phyloP scores from a whole-genome alignment of 2,329 filamentous ascomycete genomes.

The Hymenoscyphus infarciens region DNA sequence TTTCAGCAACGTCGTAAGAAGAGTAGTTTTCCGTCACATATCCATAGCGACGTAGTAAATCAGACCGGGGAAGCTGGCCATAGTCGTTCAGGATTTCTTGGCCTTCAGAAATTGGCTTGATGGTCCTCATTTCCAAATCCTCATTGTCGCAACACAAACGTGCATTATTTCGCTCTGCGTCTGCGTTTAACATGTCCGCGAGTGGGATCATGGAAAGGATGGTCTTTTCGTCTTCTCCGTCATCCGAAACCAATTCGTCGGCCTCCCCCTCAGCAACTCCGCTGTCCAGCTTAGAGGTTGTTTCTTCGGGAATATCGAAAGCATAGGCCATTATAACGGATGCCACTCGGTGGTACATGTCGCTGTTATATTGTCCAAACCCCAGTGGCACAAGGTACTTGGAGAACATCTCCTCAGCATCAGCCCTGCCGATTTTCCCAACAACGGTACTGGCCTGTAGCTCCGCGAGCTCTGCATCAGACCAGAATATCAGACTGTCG shows the following conservation, averaged over 20 bases:
- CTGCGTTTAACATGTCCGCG: constrained; percentile 69
- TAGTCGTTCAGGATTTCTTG: constrained; percentile 67
- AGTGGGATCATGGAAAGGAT: constrained; percentile 65
- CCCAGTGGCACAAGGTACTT: constrained; percentile 52
- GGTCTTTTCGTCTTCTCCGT: constrained; percentile 44
- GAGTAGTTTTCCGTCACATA: constrained; percentile 64
- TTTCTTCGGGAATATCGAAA: constrained; percentile 53
- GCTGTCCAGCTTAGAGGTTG: constrained; percentile 31
- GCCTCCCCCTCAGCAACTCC: constrained; percentile 46
- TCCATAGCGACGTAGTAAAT: constrained; percentile 64
- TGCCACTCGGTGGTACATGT: constrained; percentile 59
- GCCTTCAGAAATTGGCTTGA: constrained; percentile 52
- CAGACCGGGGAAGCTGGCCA: constrained; percentile 62
- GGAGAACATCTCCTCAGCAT: constrained; percentile 55
- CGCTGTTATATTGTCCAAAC: constrained; percentile 40
- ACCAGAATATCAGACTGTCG: constrained; percentile 70
- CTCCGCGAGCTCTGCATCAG: constrained; percentile 53
- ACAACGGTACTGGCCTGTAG: constrained; percentile 62
- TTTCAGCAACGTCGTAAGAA: constrained; percentile 62
- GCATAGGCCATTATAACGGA: constrained; percentile 71
- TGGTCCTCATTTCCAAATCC: constrained; percentile 58
- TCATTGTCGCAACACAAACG: constrained; percentile 36
- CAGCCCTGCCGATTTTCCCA: constrained; percentile 59
- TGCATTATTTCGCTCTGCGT: constrained; percentile 63
- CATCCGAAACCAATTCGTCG: constrained; percentile 43